A percentile compares a stretch with the other conserved stretches of the same genome.
phyloP scores from a whole-genome alignment of 768 basidiomycete genomes.

The Russula virescens region DNA sequence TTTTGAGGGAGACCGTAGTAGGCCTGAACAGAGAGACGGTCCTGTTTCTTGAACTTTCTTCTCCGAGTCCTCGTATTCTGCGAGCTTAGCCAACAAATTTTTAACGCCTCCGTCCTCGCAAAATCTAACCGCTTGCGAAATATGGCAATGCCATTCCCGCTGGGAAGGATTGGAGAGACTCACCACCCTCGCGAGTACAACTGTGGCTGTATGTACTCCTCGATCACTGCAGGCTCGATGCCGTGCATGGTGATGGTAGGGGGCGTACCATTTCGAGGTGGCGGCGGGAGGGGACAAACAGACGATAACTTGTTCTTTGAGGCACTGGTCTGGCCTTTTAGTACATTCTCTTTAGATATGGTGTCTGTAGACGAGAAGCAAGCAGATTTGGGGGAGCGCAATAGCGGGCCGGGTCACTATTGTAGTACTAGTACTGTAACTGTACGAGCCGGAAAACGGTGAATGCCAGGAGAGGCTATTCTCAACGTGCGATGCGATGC shows the following conservation, averaged over 20 bases:
- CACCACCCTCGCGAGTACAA: conserved; percentile 19
- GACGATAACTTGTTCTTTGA: neutral
- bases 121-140: conserved; percentile 17
- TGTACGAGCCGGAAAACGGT: neutral
- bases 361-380: neutral
- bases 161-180: conserved; percentile 9
- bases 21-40: neutral
- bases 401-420: no score
- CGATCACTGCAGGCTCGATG: no score
- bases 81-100: conserved; percentile 8
- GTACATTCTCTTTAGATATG: neutral
- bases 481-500: conserved; percentile 2
- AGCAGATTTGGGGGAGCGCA: neutral
- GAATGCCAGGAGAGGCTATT: neutral
- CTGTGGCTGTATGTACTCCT: conserved; percentile 10
- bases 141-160: conserved; percentile 13
- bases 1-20: no score
- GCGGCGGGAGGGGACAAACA: conserved; percentile 3
- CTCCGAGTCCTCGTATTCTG: conserved; percentile 13
- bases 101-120: neutral
- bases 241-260: conserved; percentile 5
- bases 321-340: neutral
- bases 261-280: conserved; percentile 2
- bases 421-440: no score
- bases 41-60: conserved; percentile 2